phyloP scores from a whole-genome alignment of 495 filamentous ascomycete species.

The Hypoxylon perforatum region DNA sequence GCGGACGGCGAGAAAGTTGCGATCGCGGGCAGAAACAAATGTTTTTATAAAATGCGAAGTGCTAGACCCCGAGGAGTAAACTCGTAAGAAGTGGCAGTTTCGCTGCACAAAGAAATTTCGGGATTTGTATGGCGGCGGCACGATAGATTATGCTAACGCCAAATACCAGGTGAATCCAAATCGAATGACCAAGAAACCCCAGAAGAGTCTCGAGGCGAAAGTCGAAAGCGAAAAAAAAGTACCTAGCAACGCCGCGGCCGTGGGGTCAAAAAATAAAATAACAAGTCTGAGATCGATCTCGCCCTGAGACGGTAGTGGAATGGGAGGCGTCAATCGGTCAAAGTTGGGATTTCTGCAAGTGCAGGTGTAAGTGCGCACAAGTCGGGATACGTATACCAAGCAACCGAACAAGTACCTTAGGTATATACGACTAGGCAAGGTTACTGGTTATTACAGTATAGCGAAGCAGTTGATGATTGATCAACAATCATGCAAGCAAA shows the following conservation, averaged over 20 bases:
- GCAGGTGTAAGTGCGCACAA: no score
- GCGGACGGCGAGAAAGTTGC: not conserved
- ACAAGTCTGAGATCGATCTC: no score
- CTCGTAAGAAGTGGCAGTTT: not conserved
- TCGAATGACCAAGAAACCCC: not conserved
- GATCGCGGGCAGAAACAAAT: no score
- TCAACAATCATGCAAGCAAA: constrained; percentile 40
- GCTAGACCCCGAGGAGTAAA: not conserved
- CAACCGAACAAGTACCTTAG: no score
- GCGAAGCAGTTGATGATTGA: constrained; percentile 32
- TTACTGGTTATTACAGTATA: constrained; percentile 3
- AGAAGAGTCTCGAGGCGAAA: not conserved
- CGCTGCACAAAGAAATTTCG: not conserved
- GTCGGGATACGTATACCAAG: no score
- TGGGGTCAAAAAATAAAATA: no score
- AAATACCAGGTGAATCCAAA: constrained; percentile 5
- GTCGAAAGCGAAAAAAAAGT: constrained; percentile 1
- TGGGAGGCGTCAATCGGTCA: no score
- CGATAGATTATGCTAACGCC: no score
- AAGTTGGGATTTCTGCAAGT: no score
- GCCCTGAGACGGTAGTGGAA: no score
- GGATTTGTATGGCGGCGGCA: no score
- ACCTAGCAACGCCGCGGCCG: not conserved
- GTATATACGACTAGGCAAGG: no score
- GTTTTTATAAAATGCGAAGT: not conserved